Conservation (phyloP, 2,329 filamentous ascomycete species). For the Arachnomyces sp. region DNA sequence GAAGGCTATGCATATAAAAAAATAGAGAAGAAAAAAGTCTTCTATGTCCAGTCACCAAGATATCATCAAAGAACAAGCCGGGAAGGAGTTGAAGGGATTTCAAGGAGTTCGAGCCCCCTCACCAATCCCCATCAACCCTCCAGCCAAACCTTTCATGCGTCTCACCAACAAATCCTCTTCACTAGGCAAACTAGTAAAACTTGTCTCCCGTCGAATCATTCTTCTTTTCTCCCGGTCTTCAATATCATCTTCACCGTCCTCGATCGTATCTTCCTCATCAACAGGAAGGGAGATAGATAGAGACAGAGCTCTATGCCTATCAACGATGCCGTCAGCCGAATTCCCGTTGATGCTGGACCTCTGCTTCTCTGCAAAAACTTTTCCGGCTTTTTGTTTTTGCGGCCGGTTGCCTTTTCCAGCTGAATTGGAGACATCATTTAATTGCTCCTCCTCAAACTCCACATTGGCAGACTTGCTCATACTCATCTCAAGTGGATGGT, state of each 20-base stretch:
- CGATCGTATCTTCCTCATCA: slow-evolving; percentile 8
- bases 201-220: slow-evolving; percentile 31
- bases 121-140: slow-evolving; percentile 43
- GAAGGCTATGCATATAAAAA: too few relatives aligned
- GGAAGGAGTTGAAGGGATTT: not conserved
- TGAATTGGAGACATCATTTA: slow-evolving; percentile 4
- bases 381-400: too few relatives aligned
- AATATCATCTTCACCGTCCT: slow-evolving; percentile 8
- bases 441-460: not conserved
- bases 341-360: too few relatives aligned
- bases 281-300: not conserved
- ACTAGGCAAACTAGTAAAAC: slow-evolving; percentile 47
- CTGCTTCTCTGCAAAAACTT: too few relatives aligned
- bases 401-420: not conserved
- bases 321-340: too few relatives aligned
- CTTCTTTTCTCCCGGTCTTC: slow-evolving; percentile 1
- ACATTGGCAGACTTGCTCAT: slow-evolving; percentile 29
- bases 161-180: slow-evolving; percentile 51
- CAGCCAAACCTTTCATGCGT: slow-evolving; percentile 49
- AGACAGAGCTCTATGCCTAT: not conserved
- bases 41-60: too few relatives aligned
- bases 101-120: slow-evolving; percentile 29
- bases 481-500: slow-evolving; percentile 73
- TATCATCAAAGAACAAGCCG: too few relatives aligned
- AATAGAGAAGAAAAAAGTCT: too few relatives aligned